phyloP scores from a whole-genome alignment of 176 grass and related monocot species.

The Coix lacrymajobi region DNA sequence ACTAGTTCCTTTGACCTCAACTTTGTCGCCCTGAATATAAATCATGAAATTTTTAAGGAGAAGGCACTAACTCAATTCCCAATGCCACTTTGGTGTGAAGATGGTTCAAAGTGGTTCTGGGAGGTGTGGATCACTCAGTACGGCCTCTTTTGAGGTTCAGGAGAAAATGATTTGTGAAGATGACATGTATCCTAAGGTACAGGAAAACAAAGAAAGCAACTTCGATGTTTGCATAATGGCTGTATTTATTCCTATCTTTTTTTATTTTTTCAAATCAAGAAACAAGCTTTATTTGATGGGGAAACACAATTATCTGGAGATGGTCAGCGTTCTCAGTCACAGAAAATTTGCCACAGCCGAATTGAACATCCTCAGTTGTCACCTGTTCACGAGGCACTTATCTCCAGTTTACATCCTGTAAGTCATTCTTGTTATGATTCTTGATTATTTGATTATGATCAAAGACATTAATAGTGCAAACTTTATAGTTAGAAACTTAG shows the following conservation, averaged over 20 bases:
- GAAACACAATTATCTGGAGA: slow-evolving; percentile 33
- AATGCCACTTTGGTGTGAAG: slow-evolving; percentile 35
- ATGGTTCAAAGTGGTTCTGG: slow-evolving; percentile 79
- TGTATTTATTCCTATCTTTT: not conserved
- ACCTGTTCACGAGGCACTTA: slow-evolving; percentile 57
- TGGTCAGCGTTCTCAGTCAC: slow-evolving; percentile 19
- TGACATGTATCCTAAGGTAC: slow-evolving; percentile 54
- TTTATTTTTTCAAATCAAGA: slow-evolving; percentile 49
- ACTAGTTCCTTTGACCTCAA: not conserved
- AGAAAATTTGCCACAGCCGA: slow-evolving; percentile 38
- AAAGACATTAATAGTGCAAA: not conserved
- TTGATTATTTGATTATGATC: not conserved
- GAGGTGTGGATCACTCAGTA: slow-evolving; percentile 47
- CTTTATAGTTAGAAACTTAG: not conserved
- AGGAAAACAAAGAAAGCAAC: not conserved
- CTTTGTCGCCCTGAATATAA: not conserved
- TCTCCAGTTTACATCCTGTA: slow-evolving; percentile 34
- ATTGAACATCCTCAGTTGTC: slow-evolving; percentile 70
- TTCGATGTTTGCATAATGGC: slow-evolving; percentile 4
- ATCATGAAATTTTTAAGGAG: not conserved
- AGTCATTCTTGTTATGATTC: slow-evolving; percentile 6
- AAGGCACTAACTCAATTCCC: not conserved
- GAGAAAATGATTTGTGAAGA: slow-evolving; percentile 92
- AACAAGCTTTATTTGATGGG: slow-evolving; percentile 40
- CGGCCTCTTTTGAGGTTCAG: slow-evolving; percentile 30